Evolutionary conservation across 768 basidiomycete species (phyloP), one percentile per base, ranked within the genome.

Genomic region (Pilatotrama ljubarskyi): DNA sequence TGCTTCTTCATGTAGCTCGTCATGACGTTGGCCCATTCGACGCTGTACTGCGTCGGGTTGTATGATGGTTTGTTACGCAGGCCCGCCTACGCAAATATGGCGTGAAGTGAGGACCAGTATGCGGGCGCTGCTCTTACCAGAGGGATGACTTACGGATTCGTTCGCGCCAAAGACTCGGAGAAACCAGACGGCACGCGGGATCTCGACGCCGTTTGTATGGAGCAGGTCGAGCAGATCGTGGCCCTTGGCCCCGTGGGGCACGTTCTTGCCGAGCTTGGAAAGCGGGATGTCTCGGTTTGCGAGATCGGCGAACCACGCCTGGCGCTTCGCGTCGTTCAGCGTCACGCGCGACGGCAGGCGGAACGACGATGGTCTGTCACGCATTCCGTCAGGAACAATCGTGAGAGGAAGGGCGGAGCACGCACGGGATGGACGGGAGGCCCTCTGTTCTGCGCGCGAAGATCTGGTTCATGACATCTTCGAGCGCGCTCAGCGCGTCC

Each of bases 121-220:
- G 22, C 15, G 17, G 18, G 6, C 3, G 25, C 24, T 25, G 24
- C 18, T 17, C 18, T n/a, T 5, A 18, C 15, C 43, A 8, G 20
- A 1, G 51, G 36, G 2, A 24, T 24, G n/a, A 61, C 76, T 46
- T 69, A 91, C 91, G 49, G 89, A 91, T 74, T 95, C 93, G 65
- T 93, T 93, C 18, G 88, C 91, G 24, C 93, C 93, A 66, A 93
- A 84, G 3, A 93, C 91, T 18, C 92, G 83, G 25, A 94, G 77
- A 69, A 93, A 90, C 93, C 93, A 95, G 7, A 93, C 84, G 3
- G 93, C 93, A 44, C 93, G 82, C 1, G 88, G 80, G 35, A 92
- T 88, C 6, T 87, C 88, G 25, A 94, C 88, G 57, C 86, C 82
- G 54, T 91, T 85, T 6, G 80, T 77, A 55, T 93, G 89, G 29